Evolutionary conservation across 2,329 filamentous ascomycete species (phyloP).

Genomic region (Xylaria digitata): DNA sequence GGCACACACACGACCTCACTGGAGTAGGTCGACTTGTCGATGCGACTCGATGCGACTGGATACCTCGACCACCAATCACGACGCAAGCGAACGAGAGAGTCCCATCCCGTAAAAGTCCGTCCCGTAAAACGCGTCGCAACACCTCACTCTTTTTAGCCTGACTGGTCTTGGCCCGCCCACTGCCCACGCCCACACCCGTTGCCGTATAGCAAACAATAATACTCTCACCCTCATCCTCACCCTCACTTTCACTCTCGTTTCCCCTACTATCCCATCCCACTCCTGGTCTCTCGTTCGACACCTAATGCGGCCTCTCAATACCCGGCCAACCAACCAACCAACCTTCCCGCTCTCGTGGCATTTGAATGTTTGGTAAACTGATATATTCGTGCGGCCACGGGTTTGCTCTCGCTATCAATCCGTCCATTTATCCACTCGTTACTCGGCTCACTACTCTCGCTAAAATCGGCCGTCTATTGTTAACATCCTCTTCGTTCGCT

Average conservation of each 20-base stretch:
- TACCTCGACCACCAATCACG: conserved; percentile 29
- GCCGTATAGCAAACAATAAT: conserved; percentile 36
- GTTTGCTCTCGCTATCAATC: conserved; percentile 9
- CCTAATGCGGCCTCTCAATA: conserved; percentile 1
- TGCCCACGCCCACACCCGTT: conserved; percentile 27
- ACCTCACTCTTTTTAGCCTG: conserved; percentile 38
- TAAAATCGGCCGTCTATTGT: conserved; percentile 24
- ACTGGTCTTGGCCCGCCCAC: conserved; percentile 27
- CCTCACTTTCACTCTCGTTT: conserved; percentile 14
- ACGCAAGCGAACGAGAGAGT: conserved; percentile 28
- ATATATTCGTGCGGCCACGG: conserved; percentile 29
- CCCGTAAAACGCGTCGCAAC: conserved; percentile 35
- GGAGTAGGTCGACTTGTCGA: too few species aligned
- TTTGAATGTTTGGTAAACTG: conserved; percentile 12
- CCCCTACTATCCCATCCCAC: conserved; percentile 12
- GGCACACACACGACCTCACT: too few species aligned
- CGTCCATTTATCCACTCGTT: conserved; percentile 33
- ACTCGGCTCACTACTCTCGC: conserved; percentile 37
- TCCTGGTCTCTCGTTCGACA: conserved; percentile 23
- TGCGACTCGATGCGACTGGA: conserved; percentile 20
- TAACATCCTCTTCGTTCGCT: conserved; percentile 15
- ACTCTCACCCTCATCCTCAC: conserved; percentile 12
- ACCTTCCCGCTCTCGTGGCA: conserved; percentile 1
- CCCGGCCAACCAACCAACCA: neutral
- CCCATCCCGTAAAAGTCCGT: conserved; percentile 12